These are phyloP conservation scores for Coccomyxa sp. DNA, from an alignment of 139 green algal species.

Conservation along the genomic window DNA sequence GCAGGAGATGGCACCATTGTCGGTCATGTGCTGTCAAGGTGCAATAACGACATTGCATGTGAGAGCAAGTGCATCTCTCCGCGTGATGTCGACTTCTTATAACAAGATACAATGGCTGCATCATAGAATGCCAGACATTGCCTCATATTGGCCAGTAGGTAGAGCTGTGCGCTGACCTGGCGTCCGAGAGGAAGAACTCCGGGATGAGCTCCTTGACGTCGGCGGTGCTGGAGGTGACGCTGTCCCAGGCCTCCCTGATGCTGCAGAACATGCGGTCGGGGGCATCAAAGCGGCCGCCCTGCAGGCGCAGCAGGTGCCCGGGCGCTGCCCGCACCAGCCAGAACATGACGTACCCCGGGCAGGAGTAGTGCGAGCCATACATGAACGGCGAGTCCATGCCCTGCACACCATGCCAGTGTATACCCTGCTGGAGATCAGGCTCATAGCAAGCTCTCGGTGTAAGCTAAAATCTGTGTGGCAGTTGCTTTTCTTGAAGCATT, in stretches of 20 bases:
- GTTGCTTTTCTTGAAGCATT: no score
- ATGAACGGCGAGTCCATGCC: slow-evolving; percentile 67
- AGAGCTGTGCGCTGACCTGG: slow-evolving; percentile 12
- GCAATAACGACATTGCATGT: no score
- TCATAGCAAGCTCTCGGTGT: no score
- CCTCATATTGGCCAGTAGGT: no score
- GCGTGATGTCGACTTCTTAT: no score
- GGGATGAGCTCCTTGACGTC: slow-evolving; percentile 99
- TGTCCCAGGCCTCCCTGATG: slow-evolving; percentile 79
- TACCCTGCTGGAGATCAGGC: no score
- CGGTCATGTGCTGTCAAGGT: no score
- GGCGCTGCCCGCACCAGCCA: slow-evolving; percentile 84
- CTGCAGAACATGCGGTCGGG: slow-evolving; percentile 86
- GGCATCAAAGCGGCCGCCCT: slow-evolving; percentile 80
- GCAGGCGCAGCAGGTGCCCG: slow-evolving; percentile 75
- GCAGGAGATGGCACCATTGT: neutral
- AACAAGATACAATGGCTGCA: no score
- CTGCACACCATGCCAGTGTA: slow-evolving; percentile 28
- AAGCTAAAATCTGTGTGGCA: no score
- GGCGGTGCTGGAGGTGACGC: slow-evolving; percentile 61
- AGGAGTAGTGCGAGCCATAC: slow-evolving; percentile 91
- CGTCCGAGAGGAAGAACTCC: slow-evolving; percentile 78
- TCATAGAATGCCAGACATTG: no score
- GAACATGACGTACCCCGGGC: slow-evolving; percentile 86
- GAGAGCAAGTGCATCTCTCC: no score